Evolutionary conservation across 805 yeast genomes (phyloP), one percentile per base, ranked within the genome.

Genomic region (Yarrowia hollandica): DNA sequence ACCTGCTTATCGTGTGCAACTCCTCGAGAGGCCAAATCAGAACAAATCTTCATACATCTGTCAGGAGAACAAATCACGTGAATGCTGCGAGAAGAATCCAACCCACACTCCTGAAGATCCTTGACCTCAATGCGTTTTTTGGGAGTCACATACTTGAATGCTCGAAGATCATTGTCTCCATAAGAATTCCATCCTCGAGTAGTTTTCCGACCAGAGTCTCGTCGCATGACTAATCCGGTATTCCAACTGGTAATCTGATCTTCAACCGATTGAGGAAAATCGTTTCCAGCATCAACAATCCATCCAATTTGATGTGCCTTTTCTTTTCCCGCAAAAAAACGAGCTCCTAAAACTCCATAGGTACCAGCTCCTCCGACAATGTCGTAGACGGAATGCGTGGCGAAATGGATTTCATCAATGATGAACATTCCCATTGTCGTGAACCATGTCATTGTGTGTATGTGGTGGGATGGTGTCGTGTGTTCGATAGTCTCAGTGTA

Each of bases 341-440:
- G 74, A 0, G 89, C 83, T 0, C 97, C 97, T 14, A 86, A 73
- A 1, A 84, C 80, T 1, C 90, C 90, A 69, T 80, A 91, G 0
- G 92, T 81, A 0, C 96, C 97, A 1, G 91, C 98, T 1, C 98
- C 98, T 0, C 98, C 98, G 46, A 88, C 76, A 7, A 91, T 77
- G 68, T 88, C 70, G 38, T 61, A 62, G 65, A 69, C 63, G 74
- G 75, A 21, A 73, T 65, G 37, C 60, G 64, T 76, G 59, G 60
- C 73, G 66, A 81, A 83, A 60, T 81, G 83, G 64, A 90, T 88
- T 63, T 89, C 96, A 70, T 91, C 98, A 15, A 91, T 79, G 66
- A 92, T 90, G 72, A 90, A 86, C 89, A 91, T 85, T 44, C 97
- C 98, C 75, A 88, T 75, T 1, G 95, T 79, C 18, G 86, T 77